These are phyloP conservation scores for Solanum piurae DNA, from an alignment of 257 asterid genomes.

Conservation along the genomic window DNA sequence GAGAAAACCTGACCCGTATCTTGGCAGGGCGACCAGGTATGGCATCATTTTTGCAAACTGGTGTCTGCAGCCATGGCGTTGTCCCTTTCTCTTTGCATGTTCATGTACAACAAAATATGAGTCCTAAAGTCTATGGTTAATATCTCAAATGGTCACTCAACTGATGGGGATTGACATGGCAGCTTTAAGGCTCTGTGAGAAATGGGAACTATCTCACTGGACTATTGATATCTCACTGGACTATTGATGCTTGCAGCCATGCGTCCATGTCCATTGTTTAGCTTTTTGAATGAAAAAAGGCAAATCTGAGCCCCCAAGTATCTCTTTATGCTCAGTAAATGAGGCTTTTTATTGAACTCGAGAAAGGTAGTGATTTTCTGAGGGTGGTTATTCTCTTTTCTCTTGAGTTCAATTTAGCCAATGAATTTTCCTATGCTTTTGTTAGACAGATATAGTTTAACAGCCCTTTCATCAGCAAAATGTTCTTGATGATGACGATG, in stretches of 20 bases:
- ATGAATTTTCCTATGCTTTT: not conserved
- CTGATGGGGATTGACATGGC: not conserved
- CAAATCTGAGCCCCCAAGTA: not conserved
- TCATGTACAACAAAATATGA: not conserved
- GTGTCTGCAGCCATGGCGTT: not conserved
- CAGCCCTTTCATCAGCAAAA: not conserved
- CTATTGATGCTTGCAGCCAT: not conserved
- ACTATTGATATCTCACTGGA: not conserved
- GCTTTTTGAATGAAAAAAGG: not conserved
- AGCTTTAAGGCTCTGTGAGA: not conserved
- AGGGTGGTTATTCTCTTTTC: not conserved
- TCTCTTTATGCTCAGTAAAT: not conserved
- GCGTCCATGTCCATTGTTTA: not conserved
- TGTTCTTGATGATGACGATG: not conserved
- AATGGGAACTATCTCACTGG: not conserved
- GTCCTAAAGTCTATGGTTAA: not conserved
- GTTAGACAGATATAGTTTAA: not conserved
- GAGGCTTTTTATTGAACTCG: not conserved
- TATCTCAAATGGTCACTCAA: not conserved
- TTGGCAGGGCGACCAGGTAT: not conserved
- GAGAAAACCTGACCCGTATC: not conserved
- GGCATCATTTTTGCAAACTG: not conserved
- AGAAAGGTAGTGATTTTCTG: not conserved
- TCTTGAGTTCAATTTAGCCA: not conserved
- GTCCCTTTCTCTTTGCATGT: not conserved